These are phyloP conservation scores for Trapa incisa DNA, from an alignment of 345 rosid species.

Conservation along the genomic window DNA sequence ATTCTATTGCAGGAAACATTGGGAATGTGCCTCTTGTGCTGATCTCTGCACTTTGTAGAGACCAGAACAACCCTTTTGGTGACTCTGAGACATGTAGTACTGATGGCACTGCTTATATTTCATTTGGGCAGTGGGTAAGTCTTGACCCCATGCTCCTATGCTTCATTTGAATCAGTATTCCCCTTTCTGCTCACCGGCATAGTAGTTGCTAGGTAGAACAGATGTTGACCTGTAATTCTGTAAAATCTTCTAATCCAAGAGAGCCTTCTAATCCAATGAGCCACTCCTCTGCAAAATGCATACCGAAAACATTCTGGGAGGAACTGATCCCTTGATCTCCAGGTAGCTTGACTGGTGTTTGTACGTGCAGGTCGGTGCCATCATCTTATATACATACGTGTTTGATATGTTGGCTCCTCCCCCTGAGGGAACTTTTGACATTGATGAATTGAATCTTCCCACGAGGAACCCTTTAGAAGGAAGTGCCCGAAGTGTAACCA, in stretches of 20 bases:
- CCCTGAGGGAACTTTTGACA: slow-evolving; percentile 72
- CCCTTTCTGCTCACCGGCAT: no score
- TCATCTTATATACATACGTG: slow-evolving; percentile 87
- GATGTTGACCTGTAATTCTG: no score
- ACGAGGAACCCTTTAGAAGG: slow-evolving; percentile 38
- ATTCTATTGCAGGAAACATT: slow-evolving; percentile 57
- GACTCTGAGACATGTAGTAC: slow-evolving; percentile 63
- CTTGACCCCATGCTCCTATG: no score
- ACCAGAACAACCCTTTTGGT: slow-evolving; percentile 74
- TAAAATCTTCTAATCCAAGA: no score
- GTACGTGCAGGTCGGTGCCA: slow-evolving; percentile 83
- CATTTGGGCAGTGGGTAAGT: slow-evolving; percentile 96
- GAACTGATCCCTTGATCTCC: neutral
- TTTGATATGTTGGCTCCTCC: slow-evolving; percentile 95
- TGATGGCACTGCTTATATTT: slow-evolving; percentile 95
- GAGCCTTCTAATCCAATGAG: no score
- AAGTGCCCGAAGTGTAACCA: slow-evolving; percentile 16
- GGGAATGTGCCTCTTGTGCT: slow-evolving; percentile 98
- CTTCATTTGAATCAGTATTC: neutral
- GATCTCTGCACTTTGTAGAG: slow-evolving; percentile 88
- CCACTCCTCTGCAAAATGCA: neutral
- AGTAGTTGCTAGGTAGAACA: no score
- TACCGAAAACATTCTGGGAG: neutral
- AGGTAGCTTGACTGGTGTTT: slow-evolving; percentile 12
- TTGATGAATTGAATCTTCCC: slow-evolving; percentile 43